A percentile compares a stretch with the other conserved stretches of the same genome.
Evolutionary conservation across 768 basidiomycete genomes (phyloP).

Genomic region (Lyophyllum atratum): DNA sequence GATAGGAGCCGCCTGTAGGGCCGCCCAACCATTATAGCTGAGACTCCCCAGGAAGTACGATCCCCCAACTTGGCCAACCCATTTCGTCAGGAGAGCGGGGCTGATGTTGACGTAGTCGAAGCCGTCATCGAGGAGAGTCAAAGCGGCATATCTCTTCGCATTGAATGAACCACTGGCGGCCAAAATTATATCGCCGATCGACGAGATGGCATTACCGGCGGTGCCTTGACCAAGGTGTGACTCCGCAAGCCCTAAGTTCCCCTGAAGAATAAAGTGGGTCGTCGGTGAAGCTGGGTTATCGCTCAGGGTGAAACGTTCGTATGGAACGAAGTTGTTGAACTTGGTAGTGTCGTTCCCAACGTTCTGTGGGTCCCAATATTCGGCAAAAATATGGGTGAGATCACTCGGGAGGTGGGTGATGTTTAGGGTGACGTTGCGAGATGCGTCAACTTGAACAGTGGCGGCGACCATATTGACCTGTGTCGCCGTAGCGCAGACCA

Average conservation of each 20-base stretch:
- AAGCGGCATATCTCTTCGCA: neutral
- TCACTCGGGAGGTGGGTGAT: slow-evolving; percentile 16
- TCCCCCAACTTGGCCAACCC: slow-evolving; percentile 18
- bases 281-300: slow-evolving; percentile 3
- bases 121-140: slow-evolving; percentile 4
- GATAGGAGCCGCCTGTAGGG: slow-evolving; percentile 6
- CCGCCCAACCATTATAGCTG: slow-evolving; percentile 21
- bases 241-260: neutral
- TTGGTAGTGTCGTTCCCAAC: neutral
- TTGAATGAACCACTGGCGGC: neutral
- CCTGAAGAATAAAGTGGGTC: slow-evolving; percentile 8
- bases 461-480: slow-evolving; percentile 21
- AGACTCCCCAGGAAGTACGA: slow-evolving; percentile 16
- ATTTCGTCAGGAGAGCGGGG: slow-evolving; percentile 1
- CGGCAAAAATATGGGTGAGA: slow-evolving; percentile 13
- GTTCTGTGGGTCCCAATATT: slow-evolving; percentile 5
- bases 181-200: neutral
- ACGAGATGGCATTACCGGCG: slow-evolving; percentile 4
- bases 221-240: slow-evolving; percentile 4
- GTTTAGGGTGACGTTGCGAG: slow-evolving; percentile 6
- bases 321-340: neutral
- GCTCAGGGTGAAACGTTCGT: slow-evolving; percentile 14
- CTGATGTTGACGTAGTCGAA: neutral
- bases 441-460: slow-evolving; percentile 6
- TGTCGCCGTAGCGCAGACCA: slow-evolving; percentile 19